phyloP scores from a whole-genome alignment of 805 yeast genomes.

The Candida koratica region DNA sequence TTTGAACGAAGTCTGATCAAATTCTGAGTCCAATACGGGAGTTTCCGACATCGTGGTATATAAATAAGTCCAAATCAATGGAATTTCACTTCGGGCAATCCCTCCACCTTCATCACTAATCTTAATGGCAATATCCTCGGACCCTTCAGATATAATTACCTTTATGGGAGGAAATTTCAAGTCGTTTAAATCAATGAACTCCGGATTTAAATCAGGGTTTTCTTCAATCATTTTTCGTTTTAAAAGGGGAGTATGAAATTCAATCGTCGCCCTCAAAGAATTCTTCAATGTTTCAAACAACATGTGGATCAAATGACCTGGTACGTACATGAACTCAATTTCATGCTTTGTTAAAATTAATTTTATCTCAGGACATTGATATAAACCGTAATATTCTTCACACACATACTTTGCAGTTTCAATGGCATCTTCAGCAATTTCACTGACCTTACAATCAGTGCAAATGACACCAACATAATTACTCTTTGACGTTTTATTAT shows the following conservation, averaged over 20 bases:
- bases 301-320: constrained; percentile 91
- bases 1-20: constrained; percentile 58
- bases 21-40: constrained; percentile 60
- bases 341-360: constrained; percentile 69
- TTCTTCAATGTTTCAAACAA: constrained; percentile 83
- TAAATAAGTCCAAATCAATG: constrained; percentile 85
- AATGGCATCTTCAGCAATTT: constrained; percentile 81
- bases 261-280: constrained; percentile 85
- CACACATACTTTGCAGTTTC: constrained; percentile 89
- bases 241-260: constrained; percentile 58
- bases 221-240: constrained; percentile 34
- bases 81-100: constrained; percentile 77
- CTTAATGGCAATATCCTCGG: constrained; percentile 86
- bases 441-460: constrained; percentile 76
- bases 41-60: constrained; percentile 81
- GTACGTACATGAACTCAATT: constrained; percentile 83
- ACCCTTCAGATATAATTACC: constrained; percentile 82
- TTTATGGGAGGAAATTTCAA: constrained; percentile 78
- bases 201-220: constrained; percentile 38
- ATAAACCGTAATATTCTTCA: constrained; percentile 83
- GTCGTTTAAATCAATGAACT: constrained; percentile 51
- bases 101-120: constrained; percentile 95
- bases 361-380: constrained; percentile 81
- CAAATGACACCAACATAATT: constrained; percentile 89
- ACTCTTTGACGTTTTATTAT: constrained; percentile 22